Conservation (phyloP, 75 land plant species). For the Picea sitchensis region DNA sequence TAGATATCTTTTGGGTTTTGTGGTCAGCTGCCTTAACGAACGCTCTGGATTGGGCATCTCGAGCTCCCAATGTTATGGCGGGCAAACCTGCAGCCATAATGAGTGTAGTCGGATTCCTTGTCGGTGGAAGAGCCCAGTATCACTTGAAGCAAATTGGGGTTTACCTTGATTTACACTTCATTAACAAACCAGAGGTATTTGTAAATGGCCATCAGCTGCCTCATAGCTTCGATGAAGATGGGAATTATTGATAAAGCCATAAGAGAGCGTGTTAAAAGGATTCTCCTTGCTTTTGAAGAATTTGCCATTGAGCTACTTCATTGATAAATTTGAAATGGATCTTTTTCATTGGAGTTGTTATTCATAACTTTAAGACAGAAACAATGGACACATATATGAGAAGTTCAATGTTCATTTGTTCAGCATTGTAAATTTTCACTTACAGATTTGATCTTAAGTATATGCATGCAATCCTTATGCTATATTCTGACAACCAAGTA, state of each 20-base stretch:
- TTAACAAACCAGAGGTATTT: conserved; percentile 74
- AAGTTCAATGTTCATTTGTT: too few relatives aligned
- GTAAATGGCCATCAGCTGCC: conserved; percentile 52
- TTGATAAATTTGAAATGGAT: not conserved
- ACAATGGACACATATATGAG: too few relatives aligned
- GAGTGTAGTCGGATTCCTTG: conserved; percentile 62
- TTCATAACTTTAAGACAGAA: too few relatives aligned
- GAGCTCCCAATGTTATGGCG: conserved; percentile 69
- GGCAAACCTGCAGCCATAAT: conserved; percentile 70
- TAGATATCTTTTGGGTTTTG: not conserved
- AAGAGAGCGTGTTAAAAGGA: conserved; percentile 28
- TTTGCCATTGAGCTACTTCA: conserved; percentile 38
- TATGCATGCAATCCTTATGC: too few relatives aligned
- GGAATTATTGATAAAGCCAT: conserved; percentile 45
- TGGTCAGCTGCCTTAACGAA: conserved; percentile 56
- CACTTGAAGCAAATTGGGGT: conserved; percentile 81
- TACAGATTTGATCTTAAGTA: too few relatives aligned
- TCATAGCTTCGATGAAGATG: conserved; percentile 53
- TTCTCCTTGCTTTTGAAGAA: conserved; percentile 44
- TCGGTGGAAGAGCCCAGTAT: conserved; percentile 61
- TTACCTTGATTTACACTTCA: conserved; percentile 74
- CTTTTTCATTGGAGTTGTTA: too few relatives aligned
- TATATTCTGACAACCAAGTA: too few relatives aligned
- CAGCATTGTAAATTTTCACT: too few relatives aligned
- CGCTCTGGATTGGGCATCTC: conserved; percentile 84